Conservation (phyloP, 345 rosid genomes). For the Clarkia xantiana region DNA sequence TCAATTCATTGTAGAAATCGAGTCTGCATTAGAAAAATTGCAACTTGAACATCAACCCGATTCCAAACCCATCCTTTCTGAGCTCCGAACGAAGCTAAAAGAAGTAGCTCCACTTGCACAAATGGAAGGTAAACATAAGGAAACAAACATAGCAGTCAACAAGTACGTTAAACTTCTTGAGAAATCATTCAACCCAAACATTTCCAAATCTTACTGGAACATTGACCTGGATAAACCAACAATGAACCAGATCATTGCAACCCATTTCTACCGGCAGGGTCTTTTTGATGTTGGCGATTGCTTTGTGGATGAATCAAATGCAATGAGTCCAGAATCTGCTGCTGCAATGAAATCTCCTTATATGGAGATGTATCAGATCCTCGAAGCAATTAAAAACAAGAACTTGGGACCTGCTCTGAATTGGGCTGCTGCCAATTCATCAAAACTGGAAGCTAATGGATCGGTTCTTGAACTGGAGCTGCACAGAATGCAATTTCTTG, state of each 20-base stretch:
- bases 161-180: conserved; percentile 52
- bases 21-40: conserved; percentile 31
- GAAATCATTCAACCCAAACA: conserved; percentile 41
- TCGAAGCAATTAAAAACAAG: conserved; percentile 37
- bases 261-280: conserved; percentile 59
- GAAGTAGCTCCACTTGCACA: conserved; percentile 26
- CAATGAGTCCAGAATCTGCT: conserved; percentile 10
- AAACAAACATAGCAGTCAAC: conserved; percentile 25
- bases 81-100: conserved; percentile 38
- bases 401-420: conserved; percentile 59
- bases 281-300: conserved; percentile 74
- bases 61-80: conserved; percentile 28
- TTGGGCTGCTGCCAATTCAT: conserved; percentile 46
- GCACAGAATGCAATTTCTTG: conserved; percentile 38
- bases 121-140: conserved; percentile 53
- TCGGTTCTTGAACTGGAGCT: conserved; percentile 52
- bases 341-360: conserved; percentile 29
- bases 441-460: conserved; percentile 30
- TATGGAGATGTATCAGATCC: conserved; percentile 37
- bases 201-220: conserved; percentile 52
- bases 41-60: conserved; percentile 15
- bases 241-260: conserved; percentile 49
- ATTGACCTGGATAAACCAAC: conserved; percentile 40
- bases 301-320: conserved; percentile 26
- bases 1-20: conserved; percentile 21